Conservation (phyloP, 495 filamentous ascomycete genomes). For the Aspergillus kassunensis region DNA sequence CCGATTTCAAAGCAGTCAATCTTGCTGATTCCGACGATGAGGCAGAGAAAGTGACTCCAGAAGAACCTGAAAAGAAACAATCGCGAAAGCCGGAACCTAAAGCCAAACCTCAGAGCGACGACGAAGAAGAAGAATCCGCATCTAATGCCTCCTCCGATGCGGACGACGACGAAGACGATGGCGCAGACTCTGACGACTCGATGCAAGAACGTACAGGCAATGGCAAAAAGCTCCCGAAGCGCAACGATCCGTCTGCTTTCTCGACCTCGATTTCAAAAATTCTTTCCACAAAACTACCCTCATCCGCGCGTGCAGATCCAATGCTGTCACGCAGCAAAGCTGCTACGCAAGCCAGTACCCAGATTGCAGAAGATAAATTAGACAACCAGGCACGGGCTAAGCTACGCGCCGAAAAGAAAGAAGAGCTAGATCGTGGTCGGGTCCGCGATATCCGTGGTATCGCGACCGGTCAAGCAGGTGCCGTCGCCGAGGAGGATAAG, state of each 20-base stretch:
- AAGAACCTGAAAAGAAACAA: conserved; percentile 21
- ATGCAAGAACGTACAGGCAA: conserved; percentile 17
- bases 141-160: conserved; percentile 34
- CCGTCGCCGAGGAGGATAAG: conserved; percentile 74
- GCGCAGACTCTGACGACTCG: conserved; percentile 27
- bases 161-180: conserved; percentile 21
- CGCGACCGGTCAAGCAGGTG: conserved; percentile 38
- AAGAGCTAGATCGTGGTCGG: conserved; percentile 79
- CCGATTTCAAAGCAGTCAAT: conserved; percentile 57
- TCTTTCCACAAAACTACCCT: conserved; percentile 78
- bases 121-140: conserved; percentile 37
- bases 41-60: conserved; percentile 24
- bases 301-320: conserved; percentile 75
- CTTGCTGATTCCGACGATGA: conserved; percentile 66
- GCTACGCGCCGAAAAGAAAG: conserved; percentile 74
- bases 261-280: conserved; percentile 89
- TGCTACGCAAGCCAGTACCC: conserved; percentile 60
- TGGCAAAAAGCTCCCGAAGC: no score
- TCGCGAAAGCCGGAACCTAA: conserved; percentile 14
- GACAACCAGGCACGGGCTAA: conserved; percentile 75
- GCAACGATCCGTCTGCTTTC: conserved; percentile 87
- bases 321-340: conserved; percentile 74
- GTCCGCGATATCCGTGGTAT: conserved; percentile 77
- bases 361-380: conserved; percentile 67
- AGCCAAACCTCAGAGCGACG: conserved; percentile 19